A percentile compares a stretch with the other conserved stretches of the same genome.
Evolutionary conservation across 306 rosid genomes (phyloP).

Genomic region (Clitoria ternatea): DNA sequence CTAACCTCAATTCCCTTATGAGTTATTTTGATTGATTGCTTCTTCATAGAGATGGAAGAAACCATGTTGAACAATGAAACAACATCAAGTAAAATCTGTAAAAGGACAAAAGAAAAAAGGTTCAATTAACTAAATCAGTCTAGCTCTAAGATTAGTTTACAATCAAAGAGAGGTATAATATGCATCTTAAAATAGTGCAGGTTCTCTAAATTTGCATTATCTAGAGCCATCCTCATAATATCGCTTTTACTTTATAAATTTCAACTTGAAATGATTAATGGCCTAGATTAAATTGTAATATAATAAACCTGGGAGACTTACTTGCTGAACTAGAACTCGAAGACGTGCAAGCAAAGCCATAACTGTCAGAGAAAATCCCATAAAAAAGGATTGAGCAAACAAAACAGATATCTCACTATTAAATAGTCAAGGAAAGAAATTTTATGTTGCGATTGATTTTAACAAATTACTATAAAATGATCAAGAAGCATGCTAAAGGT

Average conservation of each 20-base stretch:
- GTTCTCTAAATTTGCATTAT: no score
- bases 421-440: slow-evolving; percentile 52
- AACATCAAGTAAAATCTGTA: slow-evolving; percentile 73
- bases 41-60: no score
- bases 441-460: not conserved
- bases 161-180: not conserved
- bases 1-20: slow-evolving; percentile 70
- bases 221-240: no score
- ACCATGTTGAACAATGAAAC: slow-evolving; percentile 74
- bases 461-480: not conserved
- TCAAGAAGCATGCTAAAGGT: slow-evolving; percentile 1
- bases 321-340: no score
- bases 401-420: slow-evolving; percentile 66
- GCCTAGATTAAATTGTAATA: no score
- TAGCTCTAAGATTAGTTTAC: not conserved
- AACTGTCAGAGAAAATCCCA: slow-evolving; percentile 62
- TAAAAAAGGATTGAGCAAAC: slow-evolving; percentile 76
- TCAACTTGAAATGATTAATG: not conserved
- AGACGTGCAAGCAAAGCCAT: no score
- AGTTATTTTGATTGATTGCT: slow-evolving; percentile 64
- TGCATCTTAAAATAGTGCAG: no score
- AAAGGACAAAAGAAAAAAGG: not conserved
- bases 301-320: no score
- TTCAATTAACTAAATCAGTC: not conserved
- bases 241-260: no score